Evolutionary conservation across 2,329 filamentous ascomycete species (phyloP).

Genomic region (Aspergillus calidoustus): DNA sequence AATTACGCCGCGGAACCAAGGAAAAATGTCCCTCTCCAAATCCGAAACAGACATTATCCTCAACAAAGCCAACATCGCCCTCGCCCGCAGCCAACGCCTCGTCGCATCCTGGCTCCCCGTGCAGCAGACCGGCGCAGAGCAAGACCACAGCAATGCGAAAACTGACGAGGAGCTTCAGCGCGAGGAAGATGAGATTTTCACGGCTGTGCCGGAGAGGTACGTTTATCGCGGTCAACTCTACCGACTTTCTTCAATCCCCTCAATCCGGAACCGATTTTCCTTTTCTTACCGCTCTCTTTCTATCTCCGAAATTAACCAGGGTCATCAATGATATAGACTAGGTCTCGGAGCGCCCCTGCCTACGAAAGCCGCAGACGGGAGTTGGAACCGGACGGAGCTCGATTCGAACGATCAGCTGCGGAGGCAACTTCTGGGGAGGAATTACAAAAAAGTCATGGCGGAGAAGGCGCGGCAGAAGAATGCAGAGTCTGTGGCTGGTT

Average conservation of each 20-base stretch:
- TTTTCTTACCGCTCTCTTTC: slow-evolving; percentile 1
- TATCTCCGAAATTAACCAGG: not conserved
- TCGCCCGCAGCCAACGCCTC: slow-evolving; percentile 59
- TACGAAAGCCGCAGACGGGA: slow-evolving; percentile 44
- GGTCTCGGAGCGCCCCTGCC: slow-evolving; percentile 55
- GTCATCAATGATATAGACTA: slow-evolving; percentile 38
- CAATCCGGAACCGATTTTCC: too few species aligned
- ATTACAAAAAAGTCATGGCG: slow-evolving; percentile 45
- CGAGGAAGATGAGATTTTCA: slow-evolving; percentile 61
- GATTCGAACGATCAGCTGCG: slow-evolving; percentile 51
- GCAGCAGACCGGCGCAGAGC: slow-evolving; percentile 36
- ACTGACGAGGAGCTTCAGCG: slow-evolving; percentile 51
- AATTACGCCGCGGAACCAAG: not conserved
- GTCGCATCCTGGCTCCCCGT: slow-evolving; percentile 62
- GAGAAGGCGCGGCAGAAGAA: slow-evolving; percentile 46
- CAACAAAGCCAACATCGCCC: slow-evolving; percentile 58
- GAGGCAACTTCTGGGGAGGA: slow-evolving; percentile 51
- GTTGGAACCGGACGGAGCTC: slow-evolving; percentile 45
- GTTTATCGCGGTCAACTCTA: slow-evolving; percentile 21
- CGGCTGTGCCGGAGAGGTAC: slow-evolving; percentile 59
- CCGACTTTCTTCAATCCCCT: not conserved
- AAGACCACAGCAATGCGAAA: slow-evolving; percentile 42
- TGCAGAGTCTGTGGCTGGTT: not conserved
- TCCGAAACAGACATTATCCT: slow-evolving; percentile 59
- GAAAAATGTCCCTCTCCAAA: slow-evolving; percentile 35